These are phyloP conservation scores for Wickerhamomyces ciferrii DNA, from an alignment of 805 yeast genomes.

Conservation along the genomic window DNA sequence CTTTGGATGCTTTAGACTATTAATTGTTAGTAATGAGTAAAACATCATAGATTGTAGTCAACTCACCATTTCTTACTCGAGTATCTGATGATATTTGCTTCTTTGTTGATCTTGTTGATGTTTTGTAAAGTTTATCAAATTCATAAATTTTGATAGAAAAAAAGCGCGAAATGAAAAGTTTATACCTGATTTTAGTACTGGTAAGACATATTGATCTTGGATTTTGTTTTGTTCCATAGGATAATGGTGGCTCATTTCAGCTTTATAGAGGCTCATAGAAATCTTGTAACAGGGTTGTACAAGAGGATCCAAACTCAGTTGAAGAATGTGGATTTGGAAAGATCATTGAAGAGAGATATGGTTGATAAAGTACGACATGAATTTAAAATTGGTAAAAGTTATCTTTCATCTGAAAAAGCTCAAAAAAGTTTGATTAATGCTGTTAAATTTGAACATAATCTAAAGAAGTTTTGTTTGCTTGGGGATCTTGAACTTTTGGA, in stretches of 20 bases:
- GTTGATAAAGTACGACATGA: conserved; percentile 1
- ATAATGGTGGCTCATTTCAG: conserved; percentile 27
- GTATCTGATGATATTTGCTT: too few relatives aligned
- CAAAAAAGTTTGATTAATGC: conserved; percentile 6
- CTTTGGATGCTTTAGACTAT: conserved; percentile 3
- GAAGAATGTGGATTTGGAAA: not conserved
- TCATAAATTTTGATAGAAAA: too few relatives aligned
- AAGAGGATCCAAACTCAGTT: not conserved
- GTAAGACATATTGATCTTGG: too few relatives aligned
- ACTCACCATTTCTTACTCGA: too few relatives aligned
- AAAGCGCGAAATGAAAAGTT: too few relatives aligned
- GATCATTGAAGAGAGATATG: not conserved
- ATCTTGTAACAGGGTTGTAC: conserved; percentile 24
- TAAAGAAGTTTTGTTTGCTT: not conserved
- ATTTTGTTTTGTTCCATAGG: too few relatives aligned
- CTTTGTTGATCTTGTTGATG: too few relatives aligned
- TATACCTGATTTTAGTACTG: too few relatives aligned
- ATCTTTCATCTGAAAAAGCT: conserved; percentile 1
- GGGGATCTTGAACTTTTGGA: not conserved
- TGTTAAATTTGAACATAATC: conserved; percentile 6
- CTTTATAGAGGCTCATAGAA: conserved; percentile 17
- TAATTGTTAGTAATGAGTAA: not conserved
- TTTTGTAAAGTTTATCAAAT: too few relatives aligned
- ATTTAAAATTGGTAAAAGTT: conserved; percentile 5
- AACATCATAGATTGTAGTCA: too few relatives aligned